phyloP scores from a whole-genome alignment of 768 basidiomycete genomes.

The Russula brevipes region DNA sequence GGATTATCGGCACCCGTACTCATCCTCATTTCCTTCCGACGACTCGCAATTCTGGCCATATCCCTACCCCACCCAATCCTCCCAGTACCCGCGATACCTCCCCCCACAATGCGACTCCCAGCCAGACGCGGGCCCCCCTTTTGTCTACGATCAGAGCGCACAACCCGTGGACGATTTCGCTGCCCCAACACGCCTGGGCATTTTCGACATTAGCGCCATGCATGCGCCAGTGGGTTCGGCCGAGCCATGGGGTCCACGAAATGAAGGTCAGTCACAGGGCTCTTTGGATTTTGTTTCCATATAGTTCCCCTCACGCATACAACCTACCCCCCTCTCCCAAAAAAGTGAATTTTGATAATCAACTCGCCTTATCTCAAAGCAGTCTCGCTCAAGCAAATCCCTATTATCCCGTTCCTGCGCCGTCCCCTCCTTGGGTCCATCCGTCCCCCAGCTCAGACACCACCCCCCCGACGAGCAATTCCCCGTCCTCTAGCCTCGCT shows the following conservation, averaged over 20 bases:
- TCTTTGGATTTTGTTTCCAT: neutral
- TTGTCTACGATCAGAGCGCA: neutral
- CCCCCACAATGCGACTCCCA: constrained; percentile 17
- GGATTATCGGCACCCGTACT: constrained; percentile 2
- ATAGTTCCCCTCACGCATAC: neutral
- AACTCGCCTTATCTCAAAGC: constrained; percentile 3
- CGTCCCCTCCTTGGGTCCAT: constrained; percentile 18
- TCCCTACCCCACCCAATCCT: constrained; percentile 1
- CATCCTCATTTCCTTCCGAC: constrained; percentile 8
- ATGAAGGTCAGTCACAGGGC: neutral
- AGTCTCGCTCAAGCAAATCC: constrained; percentile 11
- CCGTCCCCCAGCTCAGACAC: constrained; percentile 14
- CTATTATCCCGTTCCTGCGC: constrained; percentile 4
- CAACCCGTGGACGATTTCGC: neutral
- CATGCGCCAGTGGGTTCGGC: neutral
- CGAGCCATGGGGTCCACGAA: constrained; percentile 13
- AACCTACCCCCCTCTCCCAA: neutral
- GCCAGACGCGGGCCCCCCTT: neutral
- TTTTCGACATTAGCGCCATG: constrained; percentile 17
- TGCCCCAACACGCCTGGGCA: constrained; percentile 9
- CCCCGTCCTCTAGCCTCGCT: constrained; percentile 5
- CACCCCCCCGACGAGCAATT: constrained; percentile 10
- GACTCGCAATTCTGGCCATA: constrained; percentile 20
- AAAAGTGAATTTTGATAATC: constrained; percentile 1
- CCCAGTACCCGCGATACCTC: constrained; percentile 7